Evolutionary conservation across 768 basidiomycete species (phyloP), one percentile per base, ranked within the genome.

Genomic region (Tricholoma sp.): DNA sequence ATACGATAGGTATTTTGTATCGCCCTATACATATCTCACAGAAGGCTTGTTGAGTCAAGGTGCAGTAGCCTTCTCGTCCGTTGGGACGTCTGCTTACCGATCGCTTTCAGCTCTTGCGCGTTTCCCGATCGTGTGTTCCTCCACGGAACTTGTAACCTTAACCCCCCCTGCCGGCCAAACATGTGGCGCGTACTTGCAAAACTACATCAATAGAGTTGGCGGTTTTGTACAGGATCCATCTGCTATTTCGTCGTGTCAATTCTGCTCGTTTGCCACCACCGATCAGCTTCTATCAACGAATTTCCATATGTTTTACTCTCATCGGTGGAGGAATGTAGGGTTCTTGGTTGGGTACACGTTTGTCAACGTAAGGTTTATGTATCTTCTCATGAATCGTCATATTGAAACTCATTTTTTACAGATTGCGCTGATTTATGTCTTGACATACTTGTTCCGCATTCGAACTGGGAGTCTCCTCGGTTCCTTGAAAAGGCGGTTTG

Each of bases 251-350:
- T 70, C 63, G 9, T 91, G 88, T 66, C 61, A 73, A 16, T 86
- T 82, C 66, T 88, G 88, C 60, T 70, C 81, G 0, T 74, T 76
- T 27, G 61, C 72, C 6, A 78, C 73, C 2, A 84, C 85, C 4
- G 78, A 87, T 62, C 64, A 79, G 50, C 89, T 82, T 74, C 70
- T 89, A 52, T 71, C 63, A 3, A 59, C 61, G 8, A 72, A 63
- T 59, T 88, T 91, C 71, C 86, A 84, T 61, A 85, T 90, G 31
- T 75, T 67, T 47, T 91, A 86, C 46, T 70, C 71, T 24, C 63
- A 71, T 50, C 74, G 76, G 46, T 84, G 82, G 81, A 68, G 82
- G 32, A 68, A 84, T 63, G 74, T 79, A 54, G 81, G 82, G 0
- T 65, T 85, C 31, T 64, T 85, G 61, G 75, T 75, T 59, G 80